phyloP scores from a whole-genome alignment of 192 early-diverging fungal genomes.

The Geosiphon pyriformis region DNA sequence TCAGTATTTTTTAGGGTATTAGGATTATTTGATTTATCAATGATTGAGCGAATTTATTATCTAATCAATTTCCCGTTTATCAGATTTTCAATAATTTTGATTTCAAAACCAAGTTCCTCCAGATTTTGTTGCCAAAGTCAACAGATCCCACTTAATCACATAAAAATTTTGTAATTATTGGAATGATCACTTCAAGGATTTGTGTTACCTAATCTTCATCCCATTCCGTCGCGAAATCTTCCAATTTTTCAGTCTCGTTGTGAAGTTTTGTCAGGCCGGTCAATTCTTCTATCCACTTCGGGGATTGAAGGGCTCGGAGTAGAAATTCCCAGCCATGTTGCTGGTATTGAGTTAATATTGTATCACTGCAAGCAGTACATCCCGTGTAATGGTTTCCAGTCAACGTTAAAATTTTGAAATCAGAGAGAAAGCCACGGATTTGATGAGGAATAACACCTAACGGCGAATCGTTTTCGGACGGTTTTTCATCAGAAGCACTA shows the following conservation, averaged over 20 bases:
- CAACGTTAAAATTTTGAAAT: conserved; percentile 81
- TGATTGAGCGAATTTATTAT: too few species aligned
- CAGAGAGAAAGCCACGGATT: conserved; percentile 84
- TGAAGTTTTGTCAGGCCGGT: conserved; percentile 80
- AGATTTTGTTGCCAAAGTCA: too few species aligned
- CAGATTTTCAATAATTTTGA: too few species aligned
- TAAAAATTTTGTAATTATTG: too few species aligned
- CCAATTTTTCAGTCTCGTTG: conserved; percentile 69
- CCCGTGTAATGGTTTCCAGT: conserved; percentile 77
- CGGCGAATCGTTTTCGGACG: conserved; percentile 17
- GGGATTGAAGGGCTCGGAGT: conserved; percentile 61
- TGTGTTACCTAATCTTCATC: too few species aligned
- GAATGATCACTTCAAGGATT: too few species aligned
- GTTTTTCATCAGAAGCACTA: not conserved
- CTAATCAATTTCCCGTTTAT: too few species aligned
- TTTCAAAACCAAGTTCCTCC: too few species aligned
- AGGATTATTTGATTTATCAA: too few species aligned
- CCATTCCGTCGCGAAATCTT: conserved; percentile 77
- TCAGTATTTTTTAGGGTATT: too few species aligned
- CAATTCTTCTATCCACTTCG: conserved; percentile 78
- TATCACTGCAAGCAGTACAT: conserved; percentile 88
- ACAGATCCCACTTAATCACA: too few species aligned
- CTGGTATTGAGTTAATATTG: conserved; percentile 57
- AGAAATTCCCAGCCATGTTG: conserved; percentile 70
- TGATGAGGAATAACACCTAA: conserved; percentile 90